Evolutionary conservation across 2,329 filamentous ascomycete genomes (phyloP), one percentile per base, ranked within the genome.

Genomic region (Penicillium sp.): DNA sequence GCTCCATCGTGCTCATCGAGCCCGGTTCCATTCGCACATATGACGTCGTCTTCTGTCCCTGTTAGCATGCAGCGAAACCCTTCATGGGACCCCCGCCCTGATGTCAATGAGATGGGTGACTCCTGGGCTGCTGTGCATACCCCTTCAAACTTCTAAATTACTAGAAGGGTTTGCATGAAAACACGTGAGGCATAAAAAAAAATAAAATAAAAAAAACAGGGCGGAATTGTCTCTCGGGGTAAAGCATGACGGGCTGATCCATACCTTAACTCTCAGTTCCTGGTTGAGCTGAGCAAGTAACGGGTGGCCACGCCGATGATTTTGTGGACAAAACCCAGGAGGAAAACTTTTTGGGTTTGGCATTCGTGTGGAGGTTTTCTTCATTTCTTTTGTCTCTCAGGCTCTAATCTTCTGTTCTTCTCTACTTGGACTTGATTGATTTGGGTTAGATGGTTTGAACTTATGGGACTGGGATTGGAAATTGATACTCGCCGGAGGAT

Each of bases 31-130:
- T 63, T 62, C 45, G 27, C 48, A 1, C 31, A 48, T 2, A 45
- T 56, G 3, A 43, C 52, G 24, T 2, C 49, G 3, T 22, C 50
- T 29, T 27, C 39, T 16, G 59, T 55, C 35, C 50, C 57, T 11
- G 45, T 52, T 2, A 33, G 33, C 22, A 56, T 65, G 60, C 60
- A 62, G 10, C 60, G 50, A 8, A 55, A 63, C 10, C 39, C 56
- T 5, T 56, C 58, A 7, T 60, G 59, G 57, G 62, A 60, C 16
- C 26, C 56, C 9, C 55, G 57, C 3, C 53, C 42, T n/a, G 39
- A 29, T 9, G 2, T n/a, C 46, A 24, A 45, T n/a, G 42, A 45
- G n/a, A 22, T 48, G 4, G 26, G 14, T 33, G 54, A 56, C 5
- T 8, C 29, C 5, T 53, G 50, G 50, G 9, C 26, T 27, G 39